Conservation (phyloP, 2,329 filamentous ascomycete species). For the Paramyrothecium roridum region DNA sequence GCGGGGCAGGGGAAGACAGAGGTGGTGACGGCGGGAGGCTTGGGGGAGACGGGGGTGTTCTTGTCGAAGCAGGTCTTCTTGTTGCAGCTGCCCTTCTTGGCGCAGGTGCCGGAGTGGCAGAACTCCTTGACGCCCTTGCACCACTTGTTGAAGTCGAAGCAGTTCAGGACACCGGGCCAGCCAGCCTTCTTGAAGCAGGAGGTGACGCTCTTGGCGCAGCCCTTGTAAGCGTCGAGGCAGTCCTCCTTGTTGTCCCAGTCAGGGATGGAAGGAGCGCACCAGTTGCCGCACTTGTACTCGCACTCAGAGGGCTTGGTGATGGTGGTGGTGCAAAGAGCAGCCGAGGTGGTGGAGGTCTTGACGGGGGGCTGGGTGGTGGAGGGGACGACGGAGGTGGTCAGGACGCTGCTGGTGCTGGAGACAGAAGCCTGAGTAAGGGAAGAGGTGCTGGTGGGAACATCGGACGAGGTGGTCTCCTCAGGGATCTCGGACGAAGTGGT, state of each 20-base stretch:
- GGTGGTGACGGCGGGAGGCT: conserved; percentile 30
- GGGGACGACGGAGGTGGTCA: conserved; percentile 13
- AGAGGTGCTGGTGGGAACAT: conserved; percentile 21
- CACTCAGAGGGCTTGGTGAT: conserved; percentile 41
- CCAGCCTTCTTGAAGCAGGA: conserved; percentile 51
- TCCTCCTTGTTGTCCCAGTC: conserved; percentile 38
- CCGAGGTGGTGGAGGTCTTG: conserved; percentile 26
- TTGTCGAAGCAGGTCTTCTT: conserved; percentile 41
- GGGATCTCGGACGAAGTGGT: conserved; percentile 29
- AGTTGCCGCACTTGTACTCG: conserved; percentile 53
- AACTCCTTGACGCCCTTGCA: conserved; percentile 42
- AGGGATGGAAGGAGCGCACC: conserved; percentile 49
- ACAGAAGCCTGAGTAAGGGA: conserved; percentile 6
- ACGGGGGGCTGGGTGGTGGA: conserved; percentile 18
- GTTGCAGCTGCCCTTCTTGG: conserved; percentile 24
- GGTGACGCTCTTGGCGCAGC: conserved; percentile 42
- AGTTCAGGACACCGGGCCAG: conserved; percentile 45
- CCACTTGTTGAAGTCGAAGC: conserved; percentile 49
- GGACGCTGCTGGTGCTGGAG: conserved; percentile 11
- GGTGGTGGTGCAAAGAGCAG: conserved; percentile 45
- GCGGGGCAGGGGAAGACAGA: conserved; percentile 29
- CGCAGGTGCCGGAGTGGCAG: conserved; percentile 35
- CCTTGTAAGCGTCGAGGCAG: conserved; percentile 40
- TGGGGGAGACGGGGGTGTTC: conserved; percentile 26
- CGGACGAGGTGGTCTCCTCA: conserved; percentile 19